phyloP scores from a whole-genome alignment of 2,329 filamentous ascomycete species.

The Geosmithia morbida region DNA sequence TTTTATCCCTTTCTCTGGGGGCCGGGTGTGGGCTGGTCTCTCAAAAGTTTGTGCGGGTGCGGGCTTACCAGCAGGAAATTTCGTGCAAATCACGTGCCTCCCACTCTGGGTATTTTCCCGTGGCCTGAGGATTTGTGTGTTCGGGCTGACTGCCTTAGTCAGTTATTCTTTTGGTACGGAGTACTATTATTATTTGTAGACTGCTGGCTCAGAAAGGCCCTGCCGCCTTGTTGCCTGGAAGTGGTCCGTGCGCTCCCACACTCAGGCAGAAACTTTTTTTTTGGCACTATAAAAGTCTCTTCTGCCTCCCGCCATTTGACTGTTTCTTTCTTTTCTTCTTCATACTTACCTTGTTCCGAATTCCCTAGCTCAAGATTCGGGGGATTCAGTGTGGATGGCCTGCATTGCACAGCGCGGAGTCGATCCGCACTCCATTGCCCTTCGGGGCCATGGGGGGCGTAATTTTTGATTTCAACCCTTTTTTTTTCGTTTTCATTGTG shows the following conservation, averaged over 20 bases:
- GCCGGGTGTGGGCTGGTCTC: not conserved
- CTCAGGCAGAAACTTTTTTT: too few relatives aligned
- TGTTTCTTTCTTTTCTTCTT: constrained; percentile 17
- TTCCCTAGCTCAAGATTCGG: constrained; percentile 27
- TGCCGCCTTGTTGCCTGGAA: constrained; percentile 3
- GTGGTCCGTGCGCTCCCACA: not conserved
- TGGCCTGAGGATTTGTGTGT: not conserved
- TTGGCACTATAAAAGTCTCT: constrained; percentile 17
- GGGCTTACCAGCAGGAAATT: constrained; percentile 1
- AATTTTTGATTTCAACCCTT: constrained; percentile 29
- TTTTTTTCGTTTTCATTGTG: constrained; percentile 26
- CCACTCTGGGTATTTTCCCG: not conserved
- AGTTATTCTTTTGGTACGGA: not conserved
- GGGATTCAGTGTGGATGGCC: constrained; percentile 25
- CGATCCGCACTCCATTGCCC: constrained; percentile 31
- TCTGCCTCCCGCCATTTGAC: not conserved
- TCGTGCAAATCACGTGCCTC: constrained; percentile 11
- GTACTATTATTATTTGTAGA: too few relatives aligned
- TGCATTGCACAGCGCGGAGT: constrained; percentile 41
- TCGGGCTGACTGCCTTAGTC: not conserved
- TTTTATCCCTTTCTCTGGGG: constrained; percentile 8
- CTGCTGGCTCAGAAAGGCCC: not conserved
- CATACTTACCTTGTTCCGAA: constrained; percentile 37
- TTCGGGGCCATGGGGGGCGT: constrained; percentile 27
- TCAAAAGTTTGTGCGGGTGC: constrained; percentile 4